A percentile compares a stretch with the other conserved stretches of the same genome.
Conservation (phyloP, 352 stramenopile genomes). For the Pythium diclinum region DNA sequence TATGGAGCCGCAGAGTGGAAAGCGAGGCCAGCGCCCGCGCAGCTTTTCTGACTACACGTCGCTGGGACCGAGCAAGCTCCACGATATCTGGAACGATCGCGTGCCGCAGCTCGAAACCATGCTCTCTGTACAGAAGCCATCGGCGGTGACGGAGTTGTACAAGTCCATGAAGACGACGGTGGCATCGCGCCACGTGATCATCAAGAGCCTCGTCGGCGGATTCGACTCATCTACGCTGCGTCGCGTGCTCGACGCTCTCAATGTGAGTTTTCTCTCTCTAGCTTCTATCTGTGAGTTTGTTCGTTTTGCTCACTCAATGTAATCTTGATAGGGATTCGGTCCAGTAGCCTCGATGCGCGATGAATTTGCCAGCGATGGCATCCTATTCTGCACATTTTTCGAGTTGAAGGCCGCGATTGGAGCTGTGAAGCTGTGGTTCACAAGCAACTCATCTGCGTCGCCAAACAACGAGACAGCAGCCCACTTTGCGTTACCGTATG, state of each 20-base stretch:
- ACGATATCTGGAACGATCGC: conserved; percentile 31
- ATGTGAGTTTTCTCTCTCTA: conserved; percentile 35
- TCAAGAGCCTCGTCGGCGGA: conserved; percentile 36
- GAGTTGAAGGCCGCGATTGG: conserved; percentile 65
- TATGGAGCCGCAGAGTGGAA: neutral
- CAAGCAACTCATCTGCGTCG: conserved; percentile 10
- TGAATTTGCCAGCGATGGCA: conserved; percentile 45
- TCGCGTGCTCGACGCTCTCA: conserved; percentile 46
- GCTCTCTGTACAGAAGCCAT: neutral
- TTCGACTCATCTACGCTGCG: conserved; percentile 43
- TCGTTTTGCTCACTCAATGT: neutral
- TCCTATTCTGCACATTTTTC: conserved; percentile 78
- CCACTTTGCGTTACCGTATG: conserved; percentile 68
- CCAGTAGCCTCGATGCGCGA: conserved; percentile 43
- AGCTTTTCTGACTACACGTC: conserved; percentile 73
- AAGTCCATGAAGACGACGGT: conserved; percentile 52
- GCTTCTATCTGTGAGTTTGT: too few species aligned
- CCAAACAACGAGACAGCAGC: conserved; percentile 30
- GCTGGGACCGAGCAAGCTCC: conserved; percentile 26
- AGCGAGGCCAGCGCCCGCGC: conserved; percentile 34
- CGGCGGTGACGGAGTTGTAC: conserved; percentile 39
- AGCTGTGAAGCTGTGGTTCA: conserved; percentile 50
- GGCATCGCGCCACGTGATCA: conserved; percentile 62
- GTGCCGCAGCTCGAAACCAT: conserved; percentile 6
- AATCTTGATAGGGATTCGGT: conserved; percentile 54